Percentiles rank a stretch among this genome's conserved stretches.
phyloP scores from a whole-genome alignment of 164 flowering plant species.

The Umbellularia californica region DNA sequence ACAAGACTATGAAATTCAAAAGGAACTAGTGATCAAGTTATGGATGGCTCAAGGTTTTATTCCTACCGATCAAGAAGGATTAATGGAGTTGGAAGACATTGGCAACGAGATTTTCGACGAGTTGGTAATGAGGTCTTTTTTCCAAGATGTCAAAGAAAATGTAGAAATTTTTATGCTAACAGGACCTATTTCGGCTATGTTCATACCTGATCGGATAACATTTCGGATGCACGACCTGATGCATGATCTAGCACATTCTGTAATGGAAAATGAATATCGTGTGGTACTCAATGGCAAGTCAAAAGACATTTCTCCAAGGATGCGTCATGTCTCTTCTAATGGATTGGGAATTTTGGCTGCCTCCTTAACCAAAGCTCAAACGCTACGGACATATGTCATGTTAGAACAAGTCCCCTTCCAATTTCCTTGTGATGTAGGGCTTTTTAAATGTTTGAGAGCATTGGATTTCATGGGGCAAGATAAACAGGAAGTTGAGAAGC shows the following conservation, averaged over 20 bases:
- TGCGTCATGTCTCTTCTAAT: constrained; percentile 4
- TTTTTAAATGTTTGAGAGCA: background rate
- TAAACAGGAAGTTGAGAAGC: background rate
- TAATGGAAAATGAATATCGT: background rate
- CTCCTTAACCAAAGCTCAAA: background rate
- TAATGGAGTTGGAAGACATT: background rate
- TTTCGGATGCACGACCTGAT: constrained; percentile 11
- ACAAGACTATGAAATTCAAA: background rate
- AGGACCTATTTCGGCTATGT: background rate
- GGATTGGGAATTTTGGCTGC: background rate
- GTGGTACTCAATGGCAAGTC: background rate
- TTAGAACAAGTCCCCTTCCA: background rate
- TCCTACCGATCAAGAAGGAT: background rate
- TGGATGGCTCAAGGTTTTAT: constrained; percentile 10
- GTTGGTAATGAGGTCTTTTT: background rate
- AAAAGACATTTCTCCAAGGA: background rate
- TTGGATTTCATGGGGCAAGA: constrained; percentile 3
- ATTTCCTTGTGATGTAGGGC: background rate
- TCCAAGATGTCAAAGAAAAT: background rate
- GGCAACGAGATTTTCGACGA: constrained; percentile 1
- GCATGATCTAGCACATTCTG: constrained; percentile 3
- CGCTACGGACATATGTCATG: background rate
- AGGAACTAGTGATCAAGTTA: background rate
- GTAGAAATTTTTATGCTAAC: rapidly evolving
- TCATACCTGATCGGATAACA: background rate